Evolutionary conservation across 805 yeast genomes (phyloP).

Genomic region (Metschnikowia proteae): DNA sequence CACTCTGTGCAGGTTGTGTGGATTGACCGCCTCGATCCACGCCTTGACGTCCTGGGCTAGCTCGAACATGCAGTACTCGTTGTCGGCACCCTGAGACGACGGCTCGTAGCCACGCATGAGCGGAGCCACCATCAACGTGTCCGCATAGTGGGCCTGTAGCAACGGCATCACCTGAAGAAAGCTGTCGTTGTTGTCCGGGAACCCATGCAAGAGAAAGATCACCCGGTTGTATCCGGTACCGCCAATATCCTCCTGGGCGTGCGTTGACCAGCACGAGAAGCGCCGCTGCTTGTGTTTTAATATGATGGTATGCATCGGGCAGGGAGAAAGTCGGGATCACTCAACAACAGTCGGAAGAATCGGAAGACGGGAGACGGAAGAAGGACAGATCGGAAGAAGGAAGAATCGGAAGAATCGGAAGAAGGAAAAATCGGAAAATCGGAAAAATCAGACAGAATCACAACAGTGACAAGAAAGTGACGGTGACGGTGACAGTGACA

Average conservation of each 20-base stretch:
- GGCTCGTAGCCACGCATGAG: conserved; percentile 37
- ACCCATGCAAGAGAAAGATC: conserved; percentile 33
- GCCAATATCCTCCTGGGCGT: conserved; percentile 7
- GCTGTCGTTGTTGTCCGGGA: conserved; percentile 36
- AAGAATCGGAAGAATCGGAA: too few species aligned
- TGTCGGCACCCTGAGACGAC: conserved; percentile 24
- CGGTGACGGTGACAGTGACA: too few species aligned
- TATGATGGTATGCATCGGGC: conserved; percentile 4
- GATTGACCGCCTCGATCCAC: conserved; percentile 27
- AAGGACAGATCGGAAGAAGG: too few species aligned
- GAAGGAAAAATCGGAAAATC: too few species aligned
- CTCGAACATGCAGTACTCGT: conserved; percentile 26
- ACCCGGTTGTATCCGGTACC: conserved; percentile 14
- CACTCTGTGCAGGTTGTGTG: conserved; percentile 24
- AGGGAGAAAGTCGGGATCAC: too few species aligned
- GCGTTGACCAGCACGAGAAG: conserved; percentile 15
- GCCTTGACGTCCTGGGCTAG: conserved; percentile 33
- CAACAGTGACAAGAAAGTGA: too few species aligned
- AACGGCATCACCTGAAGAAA: conserved; percentile 24
- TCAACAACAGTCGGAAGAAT: too few species aligned
- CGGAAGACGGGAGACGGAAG: too few species aligned
- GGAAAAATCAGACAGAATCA: too few species aligned
- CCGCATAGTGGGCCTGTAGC: conserved; percentile 18
- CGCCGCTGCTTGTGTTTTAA: conserved; percentile 9
- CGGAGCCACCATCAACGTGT: conserved; percentile 31